Evolutionary conservation across 768 basidiomycete species (phyloP), one percentile per base, ranked within the genome.

Genomic region (Kwoniella mangroviensis): DNA sequence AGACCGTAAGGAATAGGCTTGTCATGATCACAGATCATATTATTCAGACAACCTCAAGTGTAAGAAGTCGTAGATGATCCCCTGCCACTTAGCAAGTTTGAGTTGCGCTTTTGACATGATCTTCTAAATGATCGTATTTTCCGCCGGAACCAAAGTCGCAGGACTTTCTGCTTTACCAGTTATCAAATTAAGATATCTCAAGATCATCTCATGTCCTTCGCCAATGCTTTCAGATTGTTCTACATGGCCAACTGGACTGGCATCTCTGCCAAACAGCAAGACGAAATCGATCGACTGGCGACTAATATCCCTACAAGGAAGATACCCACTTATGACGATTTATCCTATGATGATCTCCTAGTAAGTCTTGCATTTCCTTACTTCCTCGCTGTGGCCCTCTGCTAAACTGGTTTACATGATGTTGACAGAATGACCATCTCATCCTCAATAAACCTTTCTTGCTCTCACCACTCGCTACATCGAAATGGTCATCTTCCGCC

Each of bases 401-500:
- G 13, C 59, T 41, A 54, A 53, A 60, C 53, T 19, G 3, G 57
- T 4, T 34, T 6, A 13, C 34, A n/a, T 21, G 3, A 34, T 34
- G 4, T 26, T 4, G 34, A 34, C 49, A 81, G 79, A 55, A 69
- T 12, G 54, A 76, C 19, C 80, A 81, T 52, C 66, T 78, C 3
- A 64, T 78, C 15, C 75, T 70, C 4, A 80, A 80, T 57, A 63
- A 60, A 12, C 75, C 79, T 2, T 78, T 75, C 56, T 6, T 80
- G 43, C 60, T 80, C 13, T 73, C 77, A 0, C n/a, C 69, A 2
- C 6, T 26, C 4, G 52, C 71, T 26, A 74, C 75, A 0, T 54
- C 67, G 6, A 40, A 52, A 34, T 80, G 79, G 79, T 26, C 75
- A 17, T 53, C 65, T 24, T 59, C 57, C 45, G 22, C 13, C 13